Evolutionary conservation across 768 basidiomycete genomes (phyloP).

Genomic region (Lentinula aciculospora): DNA sequence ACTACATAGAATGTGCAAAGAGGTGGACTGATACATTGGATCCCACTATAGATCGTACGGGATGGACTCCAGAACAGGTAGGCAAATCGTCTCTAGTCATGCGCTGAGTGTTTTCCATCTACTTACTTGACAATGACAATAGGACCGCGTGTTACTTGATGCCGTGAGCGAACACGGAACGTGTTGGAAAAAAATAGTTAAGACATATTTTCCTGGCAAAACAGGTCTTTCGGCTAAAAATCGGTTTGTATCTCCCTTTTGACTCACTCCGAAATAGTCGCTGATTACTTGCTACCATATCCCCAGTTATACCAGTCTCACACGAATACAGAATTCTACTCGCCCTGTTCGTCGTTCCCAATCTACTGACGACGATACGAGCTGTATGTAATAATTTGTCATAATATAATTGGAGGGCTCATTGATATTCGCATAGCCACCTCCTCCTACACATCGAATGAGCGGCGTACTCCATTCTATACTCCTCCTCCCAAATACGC

Average conservation of each 20-base stretch:
- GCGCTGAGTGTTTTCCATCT: background rate
- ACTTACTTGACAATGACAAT: constrained; percentile 7
- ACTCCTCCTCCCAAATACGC: background rate
- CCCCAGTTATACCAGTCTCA: constrained; percentile 6
- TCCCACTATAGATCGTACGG: constrained; percentile 53
- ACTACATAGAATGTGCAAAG: constrained; percentile 46
- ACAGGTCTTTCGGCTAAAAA: constrained; percentile 59
- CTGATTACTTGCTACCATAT: background rate
- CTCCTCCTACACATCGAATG: background rate
- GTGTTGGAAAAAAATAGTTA: constrained; percentile 58
- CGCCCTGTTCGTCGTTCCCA: background rate
- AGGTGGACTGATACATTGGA: constrained; percentile 59
- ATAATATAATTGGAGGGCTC: background rate
- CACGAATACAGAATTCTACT: background rate
- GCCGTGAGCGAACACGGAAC: constrained; percentile 52
- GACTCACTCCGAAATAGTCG: background rate
- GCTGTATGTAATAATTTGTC: background rate
- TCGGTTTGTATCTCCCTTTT: constrained; percentile 28
- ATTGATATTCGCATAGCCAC: background rate
- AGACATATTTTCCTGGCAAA: constrained; percentile 54
- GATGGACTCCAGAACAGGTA: constrained; percentile 51
- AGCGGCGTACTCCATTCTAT: background rate
- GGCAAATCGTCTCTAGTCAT: constrained; percentile 12
- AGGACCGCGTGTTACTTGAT: constrained; percentile 48
- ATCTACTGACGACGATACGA: background rate